Evolutionary conservation across 768 basidiomycete species (phyloP), one percentile per base, ranked within the genome.

Genomic region (Cyathus striatus): DNA sequence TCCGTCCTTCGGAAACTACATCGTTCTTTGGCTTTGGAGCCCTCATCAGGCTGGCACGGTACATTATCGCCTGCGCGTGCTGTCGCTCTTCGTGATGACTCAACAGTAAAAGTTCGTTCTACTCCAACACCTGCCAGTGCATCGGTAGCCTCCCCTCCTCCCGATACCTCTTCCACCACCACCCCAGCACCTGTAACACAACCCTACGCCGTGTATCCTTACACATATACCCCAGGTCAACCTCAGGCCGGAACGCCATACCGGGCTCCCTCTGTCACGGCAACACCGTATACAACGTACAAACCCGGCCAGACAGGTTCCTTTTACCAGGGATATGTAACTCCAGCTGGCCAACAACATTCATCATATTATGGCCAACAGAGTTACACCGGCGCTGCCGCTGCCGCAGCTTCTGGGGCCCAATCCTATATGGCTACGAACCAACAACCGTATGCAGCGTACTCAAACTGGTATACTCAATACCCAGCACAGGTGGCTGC

Each of bases 21-120:
- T 51, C 78, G 72, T 17, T 84, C 85, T 1, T 66, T 91, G 2
- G 84, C 82, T 1, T 56, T 75, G 20, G 69, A 72, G 6, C 71
- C 82, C 13, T 67, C 77, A 2, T 65, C 68, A 44, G 83, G 86
- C 17, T 91, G 87, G 87, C 67, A 79, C 50, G 88, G 88, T 25
- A 90, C 81, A 2, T 72, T 90, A 3, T 78, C 83, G 9, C 54
- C 77, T 10, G 65, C 72, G 37, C 70, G 73, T 20, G 46, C 74
- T 7, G 72, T 75, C 0, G 84, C 87, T 4, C 72, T 90, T 13
- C 78, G 81, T 14, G 88, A 90, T 58, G 81, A 90, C 55, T 73
- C 77, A 3, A 91, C 88, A 1, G 63, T 89, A 35, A 82, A 80
- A 61, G 72, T 88, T 46, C 60, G 59, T 6, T 52, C 62, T 18